Conservation (phyloP, 495 filamentous ascomycete species). For the Penicillium fimorum region DNA sequence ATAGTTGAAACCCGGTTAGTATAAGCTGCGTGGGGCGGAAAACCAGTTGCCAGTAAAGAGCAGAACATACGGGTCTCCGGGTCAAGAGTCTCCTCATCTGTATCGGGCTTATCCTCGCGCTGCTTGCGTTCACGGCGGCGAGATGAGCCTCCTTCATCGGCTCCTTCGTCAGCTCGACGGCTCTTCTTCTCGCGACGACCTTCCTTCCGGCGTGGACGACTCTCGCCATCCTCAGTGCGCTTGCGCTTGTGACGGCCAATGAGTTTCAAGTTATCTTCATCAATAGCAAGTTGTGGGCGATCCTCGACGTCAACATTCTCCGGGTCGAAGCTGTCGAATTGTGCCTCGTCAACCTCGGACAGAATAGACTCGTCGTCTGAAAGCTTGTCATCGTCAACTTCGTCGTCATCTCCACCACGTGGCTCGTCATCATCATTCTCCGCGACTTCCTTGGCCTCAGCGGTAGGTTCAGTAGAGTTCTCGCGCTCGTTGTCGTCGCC, state of each 20-base stretch:
- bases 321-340: constrained; percentile 90
- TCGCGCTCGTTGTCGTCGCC: constrained; percentile 30
- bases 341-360: constrained; percentile 92
- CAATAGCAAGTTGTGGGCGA: constrained; percentile 73
- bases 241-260: constrained; percentile 79
- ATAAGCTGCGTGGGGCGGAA: no score
- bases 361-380: constrained; percentile 82
- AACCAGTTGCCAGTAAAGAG: not conserved
- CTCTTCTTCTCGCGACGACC: constrained; percentile 75
- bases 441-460: constrained; percentile 12
- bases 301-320: constrained; percentile 73
- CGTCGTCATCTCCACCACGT: constrained; percentile 19
- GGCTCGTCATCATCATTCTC: constrained; percentile 10
- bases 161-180: constrained; percentile 52
- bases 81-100: constrained; percentile 61
- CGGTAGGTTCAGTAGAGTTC: constrained; percentile 16
- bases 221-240: constrained; percentile 59
- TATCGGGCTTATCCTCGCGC: constrained; percentile 51
- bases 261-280: constrained; percentile 79
- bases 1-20: constrained; percentile 11
- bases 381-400: constrained; percentile 40
- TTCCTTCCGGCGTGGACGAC: constrained; percentile 67
- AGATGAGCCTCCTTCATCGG: constrained; percentile 54
- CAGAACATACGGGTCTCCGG: constrained; percentile 51
- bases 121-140: constrained; percentile 53